Conservation (phyloP, 306 rosid species). For the Acmispon strigosus region DNA sequence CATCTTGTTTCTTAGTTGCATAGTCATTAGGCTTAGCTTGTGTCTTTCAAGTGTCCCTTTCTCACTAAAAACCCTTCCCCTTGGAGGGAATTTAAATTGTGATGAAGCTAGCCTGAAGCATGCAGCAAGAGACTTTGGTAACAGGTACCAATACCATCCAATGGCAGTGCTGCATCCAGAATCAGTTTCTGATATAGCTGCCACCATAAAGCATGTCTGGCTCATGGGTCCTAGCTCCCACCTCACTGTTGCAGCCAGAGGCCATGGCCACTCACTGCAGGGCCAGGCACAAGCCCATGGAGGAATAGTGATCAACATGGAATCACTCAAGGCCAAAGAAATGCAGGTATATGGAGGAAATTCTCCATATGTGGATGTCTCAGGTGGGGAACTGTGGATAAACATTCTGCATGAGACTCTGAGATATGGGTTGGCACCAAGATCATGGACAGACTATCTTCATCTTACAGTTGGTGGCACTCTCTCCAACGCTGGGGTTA, state of each 20-base stretch:
- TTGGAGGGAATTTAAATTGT: slow-evolving; percentile 40
- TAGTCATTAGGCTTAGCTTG: slow-evolving; percentile 39
- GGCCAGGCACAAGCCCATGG: slow-evolving; percentile 82
- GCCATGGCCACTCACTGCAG: slow-evolving; percentile 94
- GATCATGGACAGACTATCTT: slow-evolving; percentile 93
- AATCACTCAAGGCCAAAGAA: slow-evolving; percentile 47
- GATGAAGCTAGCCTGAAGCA: slow-evolving; percentile 49
- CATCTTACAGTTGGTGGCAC: slow-evolving; percentile 96
- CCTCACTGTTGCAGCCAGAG: slow-evolving; percentile 84
- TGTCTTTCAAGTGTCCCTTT: slow-evolving; percentile 41
- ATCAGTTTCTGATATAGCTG: slow-evolving; percentile 71
- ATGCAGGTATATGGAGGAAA: slow-evolving; percentile 51
- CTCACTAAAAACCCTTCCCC: slow-evolving; percentile 50
- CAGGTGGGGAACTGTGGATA: slow-evolving; percentile 93
- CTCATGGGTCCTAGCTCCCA: slow-evolving; percentile 67
- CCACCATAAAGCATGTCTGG: slow-evolving; percentile 63
- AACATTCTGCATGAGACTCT: slow-evolving; percentile 81
- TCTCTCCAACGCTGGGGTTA: slow-evolving; percentile 89
- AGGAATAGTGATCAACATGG: slow-evolving; percentile 87
- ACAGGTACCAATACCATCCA: slow-evolving; percentile 62
- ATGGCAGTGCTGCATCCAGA: slow-evolving; percentile 70
- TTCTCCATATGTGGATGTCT: slow-evolving; percentile 60
- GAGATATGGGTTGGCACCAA: slow-evolving; percentile 78
- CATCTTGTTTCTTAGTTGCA: slow-evolving; percentile 47
- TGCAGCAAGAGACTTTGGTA: slow-evolving; percentile 84